Base-by-base conservation (phyloP, 2,329 filamentous ascomycete genomes). In the Lasiodiplodia gonubiensis region DNA sequence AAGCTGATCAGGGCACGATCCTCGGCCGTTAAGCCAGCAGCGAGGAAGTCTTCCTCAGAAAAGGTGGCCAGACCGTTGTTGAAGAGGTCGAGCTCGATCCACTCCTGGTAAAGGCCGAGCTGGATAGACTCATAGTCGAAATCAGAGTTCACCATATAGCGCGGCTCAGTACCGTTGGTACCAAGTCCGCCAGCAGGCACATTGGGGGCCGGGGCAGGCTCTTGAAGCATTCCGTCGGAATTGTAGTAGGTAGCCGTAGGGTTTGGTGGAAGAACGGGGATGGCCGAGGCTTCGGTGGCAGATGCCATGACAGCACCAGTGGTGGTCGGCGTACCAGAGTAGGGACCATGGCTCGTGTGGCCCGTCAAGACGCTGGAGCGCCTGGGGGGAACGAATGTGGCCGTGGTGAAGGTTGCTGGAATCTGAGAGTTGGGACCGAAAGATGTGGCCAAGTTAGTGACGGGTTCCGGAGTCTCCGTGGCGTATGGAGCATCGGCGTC, bases 41-140 rank as follows among this genome's bases (percentile, higher is more conserved):
- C 86, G 7, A 86, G 81, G 71, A 94, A 95, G 18, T 95, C 90
- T 37, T 86, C 83, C 0, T 83, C 86, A 1, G 87, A 88, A 78
- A 92, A 95, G 0, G 83, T 86, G 0, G 86, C 87, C 3, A 95
- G 84, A 16, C 90, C 92, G 74, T 90, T 88, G 77, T 92, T 89
- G 85, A 95, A 95, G 16, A 93, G 84, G 75, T 95, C 92, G 1
- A 95, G 84, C 79, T 95, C 92, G 65, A 94, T 93, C 86, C 88
- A 95, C 78, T 95, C 92, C 73, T 93, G 90, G 75, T 94, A 94
- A 0, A 94, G 82, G 14, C 86, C 91, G 14, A 95, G 82, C 0
- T 88, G 86, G 35, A 95, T 84, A 0, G 91, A 93, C 76, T 94
- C 85, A 75, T 90, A 95, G 77, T 95, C 92, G 74, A 93, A 95